A percentile compares a stretch with the other conserved stretches of the same genome.
These are phyloP conservation scores for Jimgerdemannia flammicorona DNA, from an alignment of 192 early-diverging fungal species.

Conservation along the genomic window DNA sequence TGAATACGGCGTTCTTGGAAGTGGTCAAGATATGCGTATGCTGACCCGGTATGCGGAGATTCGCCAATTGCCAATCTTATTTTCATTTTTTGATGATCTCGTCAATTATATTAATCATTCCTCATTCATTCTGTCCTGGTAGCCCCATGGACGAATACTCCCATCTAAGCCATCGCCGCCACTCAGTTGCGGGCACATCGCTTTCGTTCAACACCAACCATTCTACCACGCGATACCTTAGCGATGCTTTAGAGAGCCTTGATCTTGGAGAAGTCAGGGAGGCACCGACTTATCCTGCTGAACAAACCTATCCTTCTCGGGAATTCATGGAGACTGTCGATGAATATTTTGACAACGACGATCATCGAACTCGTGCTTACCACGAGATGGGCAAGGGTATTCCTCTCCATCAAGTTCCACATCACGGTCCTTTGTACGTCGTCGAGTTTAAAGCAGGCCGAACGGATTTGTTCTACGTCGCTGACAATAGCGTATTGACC, in stretches of 20 bases:
- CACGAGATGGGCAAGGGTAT: constrained; percentile 41
- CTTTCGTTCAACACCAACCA: not conserved
- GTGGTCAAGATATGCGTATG: not conserved
- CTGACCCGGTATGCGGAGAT: not conserved
- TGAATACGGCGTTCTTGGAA: not conserved
- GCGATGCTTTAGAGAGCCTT: not conserved
- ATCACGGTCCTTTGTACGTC: constrained; percentile 63
- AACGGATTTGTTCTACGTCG: constrained; percentile 74
- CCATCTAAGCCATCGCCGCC: not conserved
- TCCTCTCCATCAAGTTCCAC: constrained; percentile 39
- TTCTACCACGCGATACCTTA: not conserved
- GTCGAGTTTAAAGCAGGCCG: constrained; percentile 88
- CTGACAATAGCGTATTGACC: constrained; percentile 35
- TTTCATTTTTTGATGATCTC: not conserved
- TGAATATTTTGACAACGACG: constrained; percentile 33
- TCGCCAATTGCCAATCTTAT: too few relatives aligned
- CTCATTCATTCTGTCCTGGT: not conserved
- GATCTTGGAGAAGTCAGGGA: not conserved
- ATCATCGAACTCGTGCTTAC: constrained; percentile 19
- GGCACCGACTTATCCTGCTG: not conserved
- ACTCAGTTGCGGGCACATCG: not conserved
- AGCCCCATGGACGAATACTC: not conserved
- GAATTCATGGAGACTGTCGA: constrained; percentile 10
- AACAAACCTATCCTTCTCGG: not conserved
- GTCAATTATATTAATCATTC: not conserved